phyloP scores from a whole-genome alignment of 2,329 filamentous ascomycete species.

The Ophiostoma fasciatum region DNA sequence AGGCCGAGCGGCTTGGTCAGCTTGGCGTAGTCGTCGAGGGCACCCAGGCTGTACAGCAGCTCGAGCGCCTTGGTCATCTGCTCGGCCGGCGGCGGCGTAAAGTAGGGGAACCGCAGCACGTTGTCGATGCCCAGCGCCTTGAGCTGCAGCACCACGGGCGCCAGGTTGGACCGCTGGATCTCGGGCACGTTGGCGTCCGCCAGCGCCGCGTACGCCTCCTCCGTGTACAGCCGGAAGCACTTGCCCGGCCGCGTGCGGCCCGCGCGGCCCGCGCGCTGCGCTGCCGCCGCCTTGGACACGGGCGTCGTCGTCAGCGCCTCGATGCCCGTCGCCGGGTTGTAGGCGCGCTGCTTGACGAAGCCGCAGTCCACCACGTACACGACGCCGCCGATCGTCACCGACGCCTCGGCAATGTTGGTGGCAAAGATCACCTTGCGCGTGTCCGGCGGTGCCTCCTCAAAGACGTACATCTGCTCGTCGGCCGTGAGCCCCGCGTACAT shows the following conservation, averaged over 20 bases:
- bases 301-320: conserved; percentile 72
- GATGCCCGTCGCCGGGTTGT: conserved; percentile 71
- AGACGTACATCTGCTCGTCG: conserved; percentile 90
- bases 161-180: conserved; percentile 82
- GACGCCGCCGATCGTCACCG: conserved; percentile 85
- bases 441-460: conserved; percentile 67
- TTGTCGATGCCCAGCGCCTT: conserved; percentile 95
- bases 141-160: conserved; percentile 75
- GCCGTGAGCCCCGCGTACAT: conserved; percentile 80
- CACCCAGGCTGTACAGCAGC: conserved; percentile 72
- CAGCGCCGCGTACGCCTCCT: conserved; percentile 49
- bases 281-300: conserved; percentile 83
- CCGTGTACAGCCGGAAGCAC: conserved; percentile 85
- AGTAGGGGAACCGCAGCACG: conserved; percentile 75
- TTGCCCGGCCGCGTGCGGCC: conserved; percentile 83
- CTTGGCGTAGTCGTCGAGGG: conserved; percentile 78
- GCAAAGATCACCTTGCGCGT: conserved; percentile 84
- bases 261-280: conserved; percentile 77
- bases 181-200: conserved; percentile 68
- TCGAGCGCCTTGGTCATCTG: conserved; percentile 78
- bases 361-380: conserved; percentile 83
- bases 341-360: conserved; percentile 79
- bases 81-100: conserved; percentile 73
- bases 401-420: conserved; percentile 94
- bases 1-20: conserved; percentile 77